These are phyloP conservation scores for Scytalidium sp. DNA, from an alignment of 2,329 filamentous ascomycete genomes.

Conservation along the genomic window DNA sequence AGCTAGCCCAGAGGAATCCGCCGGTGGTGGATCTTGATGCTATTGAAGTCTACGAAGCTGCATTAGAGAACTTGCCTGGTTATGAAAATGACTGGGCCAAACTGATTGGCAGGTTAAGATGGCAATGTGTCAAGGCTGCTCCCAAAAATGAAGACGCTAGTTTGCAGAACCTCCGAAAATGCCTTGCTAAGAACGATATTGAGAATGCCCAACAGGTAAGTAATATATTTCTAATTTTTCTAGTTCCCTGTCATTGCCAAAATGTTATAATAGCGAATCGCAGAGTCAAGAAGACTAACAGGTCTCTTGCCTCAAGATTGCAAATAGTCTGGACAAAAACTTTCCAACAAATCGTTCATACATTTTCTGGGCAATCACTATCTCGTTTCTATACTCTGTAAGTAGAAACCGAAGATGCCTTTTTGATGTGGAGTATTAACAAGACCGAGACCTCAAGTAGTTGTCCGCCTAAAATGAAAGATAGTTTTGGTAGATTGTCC, in stretches of 20 bases:
- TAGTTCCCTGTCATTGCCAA: too few relatives aligned
- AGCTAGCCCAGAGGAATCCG: constrained; percentile 18
- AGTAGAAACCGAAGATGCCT: constrained; percentile 2
- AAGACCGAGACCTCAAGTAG: constrained; percentile 15
- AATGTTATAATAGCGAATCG: too few relatives aligned
- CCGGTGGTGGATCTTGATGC: constrained; percentile 22
- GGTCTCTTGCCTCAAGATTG: constrained; percentile 23
- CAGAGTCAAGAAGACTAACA: too few relatives aligned
- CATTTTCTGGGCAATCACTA: constrained; percentile 30
- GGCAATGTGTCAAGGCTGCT: constrained; percentile 24
- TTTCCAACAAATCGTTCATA: constrained; percentile 28
- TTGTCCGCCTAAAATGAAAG: constrained; percentile 22
- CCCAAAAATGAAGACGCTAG: constrained; percentile 27
- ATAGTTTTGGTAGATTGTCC: constrained; percentile 24
- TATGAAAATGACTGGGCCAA: constrained; percentile 20
- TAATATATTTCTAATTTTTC: too few relatives aligned
- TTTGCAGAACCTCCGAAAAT: constrained; percentile 25
- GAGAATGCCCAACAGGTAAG: constrained; percentile 31
- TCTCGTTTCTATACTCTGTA: constrained; percentile 28
- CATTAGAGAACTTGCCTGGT: constrained; percentile 17
- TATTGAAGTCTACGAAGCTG: constrained; percentile 27
- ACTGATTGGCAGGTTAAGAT: constrained; percentile 27
- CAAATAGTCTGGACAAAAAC: constrained; percentile 28
- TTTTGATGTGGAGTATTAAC: constrained; percentile 9
- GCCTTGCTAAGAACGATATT: constrained; percentile 26